Evolutionary conservation across 2,329 filamentous ascomycete genomes (phyloP), one percentile per base, ranked within the genome.

Genomic region (Neophaeococcomyces mojaviensis): DNA sequence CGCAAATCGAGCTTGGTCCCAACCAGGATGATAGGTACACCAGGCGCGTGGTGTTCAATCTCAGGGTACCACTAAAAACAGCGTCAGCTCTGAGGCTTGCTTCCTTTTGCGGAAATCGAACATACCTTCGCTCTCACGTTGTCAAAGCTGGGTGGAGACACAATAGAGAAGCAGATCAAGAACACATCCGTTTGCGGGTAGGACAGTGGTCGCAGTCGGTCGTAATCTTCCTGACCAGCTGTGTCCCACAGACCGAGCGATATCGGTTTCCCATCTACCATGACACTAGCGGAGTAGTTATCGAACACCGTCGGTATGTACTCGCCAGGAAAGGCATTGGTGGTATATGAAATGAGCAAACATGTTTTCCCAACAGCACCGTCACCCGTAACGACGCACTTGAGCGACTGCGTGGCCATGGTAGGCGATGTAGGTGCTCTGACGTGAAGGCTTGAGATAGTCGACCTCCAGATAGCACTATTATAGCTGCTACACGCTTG

Each of bases 341-440:
- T 98, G 54, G 92, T 97, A 74, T 98, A 98, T 44, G 90, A 97
- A 67, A 98, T 98, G 61, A 98, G 82, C 50, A 98, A 82, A 76
- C 92, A 98, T 77, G 92, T 98, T 90, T 98, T 98, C 70, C 92
- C 92, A 61, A 98, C 92, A 66, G 92, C 92, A 86, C 92, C 92
- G 69, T 98, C 92, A 73, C 92, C 92, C 54, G 92, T 97, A 64
- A 98, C 92, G 66, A 98, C 92, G 69, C 92, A 98, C 88, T 96
- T 57, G 49, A 57, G 52, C 7, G 55, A 57, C 39, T 57, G 53
- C 22, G 55, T 57, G 32, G 47, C 51, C 44, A 44, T 44, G 33
- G n/a, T 16, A 5, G 41, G 7, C 30, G 18, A 20, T 30, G 5
- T 28, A 6, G 5, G 5, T 28, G 24, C 24, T n/a, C n/a, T n/a